A percentile compares a stretch with the other conserved stretches of the same genome.
phyloP scores from a whole-genome alignment of 768 basidiomycete genomes.

The Pisolithus tinctorius region DNA sequence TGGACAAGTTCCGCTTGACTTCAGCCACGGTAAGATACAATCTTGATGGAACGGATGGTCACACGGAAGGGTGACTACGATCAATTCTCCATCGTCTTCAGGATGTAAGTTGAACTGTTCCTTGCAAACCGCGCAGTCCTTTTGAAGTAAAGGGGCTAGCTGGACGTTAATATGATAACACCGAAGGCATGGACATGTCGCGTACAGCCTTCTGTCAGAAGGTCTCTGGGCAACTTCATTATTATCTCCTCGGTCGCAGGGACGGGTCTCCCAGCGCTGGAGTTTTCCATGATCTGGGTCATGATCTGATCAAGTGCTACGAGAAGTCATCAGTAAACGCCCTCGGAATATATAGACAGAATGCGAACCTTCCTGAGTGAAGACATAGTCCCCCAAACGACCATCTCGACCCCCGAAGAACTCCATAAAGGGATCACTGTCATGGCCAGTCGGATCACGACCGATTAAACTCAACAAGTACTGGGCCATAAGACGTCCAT shows the following conservation, averaged over 20 bases:
- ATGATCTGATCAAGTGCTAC: slow-evolving; percentile 80
- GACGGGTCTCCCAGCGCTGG: slow-evolving; percentile 66
- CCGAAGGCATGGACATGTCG: slow-evolving; percentile 6
- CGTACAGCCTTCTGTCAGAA: slow-evolving; percentile 59
- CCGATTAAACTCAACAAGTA: slow-evolving; percentile 60
- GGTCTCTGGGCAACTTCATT: slow-evolving; percentile 55
- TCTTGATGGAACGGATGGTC: slow-evolving; percentile 85
- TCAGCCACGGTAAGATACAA: slow-evolving; percentile 90
- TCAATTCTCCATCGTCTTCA: slow-evolving; percentile 70
- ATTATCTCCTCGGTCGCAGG: slow-evolving; percentile 82
- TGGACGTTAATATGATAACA: slow-evolving; percentile 3
- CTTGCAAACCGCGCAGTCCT: slow-evolving; percentile 91
- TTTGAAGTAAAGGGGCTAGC: slow-evolving; percentile 54
- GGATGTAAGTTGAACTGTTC: slow-evolving; percentile 67
- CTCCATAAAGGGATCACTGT: slow-evolving; percentile 39
- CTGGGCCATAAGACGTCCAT: slow-evolving; percentile 62
- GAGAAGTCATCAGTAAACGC: not conserved
- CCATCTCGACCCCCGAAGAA: slow-evolving; percentile 44
- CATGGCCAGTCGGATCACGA: slow-evolving; percentile 22
- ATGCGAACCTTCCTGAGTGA: slow-evolving; percentile 75
- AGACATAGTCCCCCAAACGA: slow-evolving; percentile 86
- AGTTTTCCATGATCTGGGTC: slow-evolving; percentile 80
- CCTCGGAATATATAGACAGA: not conserved
- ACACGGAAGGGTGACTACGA: slow-evolving; percentile 83
- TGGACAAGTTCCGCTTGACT: slow-evolving; percentile 92